Evolutionary conservation across 2,329 filamentous ascomycete species (phyloP).

Genomic region (Arthrobotrys musiformis): DNA sequence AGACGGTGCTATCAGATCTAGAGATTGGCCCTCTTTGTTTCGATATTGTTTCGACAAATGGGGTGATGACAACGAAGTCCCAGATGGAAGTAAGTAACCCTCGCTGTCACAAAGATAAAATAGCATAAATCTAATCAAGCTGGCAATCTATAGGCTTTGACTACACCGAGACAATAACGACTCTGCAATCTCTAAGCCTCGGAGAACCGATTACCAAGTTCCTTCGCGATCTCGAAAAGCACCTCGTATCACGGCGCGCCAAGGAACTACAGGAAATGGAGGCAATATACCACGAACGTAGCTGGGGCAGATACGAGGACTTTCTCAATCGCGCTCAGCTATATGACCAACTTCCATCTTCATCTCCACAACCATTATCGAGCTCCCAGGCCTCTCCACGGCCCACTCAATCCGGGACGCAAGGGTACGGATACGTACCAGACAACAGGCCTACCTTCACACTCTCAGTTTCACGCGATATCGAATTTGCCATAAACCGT

Average conservation of each 20-base stretch:
- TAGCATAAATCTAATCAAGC: neutral
- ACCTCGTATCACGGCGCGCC: constrained; percentile 29
- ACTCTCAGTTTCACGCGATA: constrained; percentile 34
- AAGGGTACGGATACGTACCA: neutral
- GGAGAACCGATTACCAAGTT: constrained; percentile 52
- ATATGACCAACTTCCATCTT: constrained; percentile 8
- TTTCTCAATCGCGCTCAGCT: constrained; percentile 22
- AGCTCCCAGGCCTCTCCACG: neutral
- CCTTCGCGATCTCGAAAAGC: constrained; percentile 49
- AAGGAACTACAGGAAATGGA: constrained; percentile 45
- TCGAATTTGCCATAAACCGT: constrained; percentile 45
- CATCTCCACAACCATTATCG: neutral
- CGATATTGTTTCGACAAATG: constrained; percentile 39
- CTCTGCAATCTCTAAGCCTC: constrained; percentile 33
- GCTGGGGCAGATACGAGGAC: constrained; percentile 39
- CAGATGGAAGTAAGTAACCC: constrained; percentile 30
- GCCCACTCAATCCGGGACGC: neutral
- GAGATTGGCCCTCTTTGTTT: constrained; percentile 45
- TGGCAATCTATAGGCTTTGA: constrained; percentile 21
- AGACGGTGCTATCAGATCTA: constrained; percentile 32
- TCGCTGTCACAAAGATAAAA: neutral
- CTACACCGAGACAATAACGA: constrained; percentile 27
- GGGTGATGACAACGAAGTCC: constrained; percentile 23
- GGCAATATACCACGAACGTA: constrained; percentile 37
- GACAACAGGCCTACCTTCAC: neutral